Conservation (phyloP, 2,329 filamentous ascomycete species). For the Bipolaris sorokiniana region DNA sequence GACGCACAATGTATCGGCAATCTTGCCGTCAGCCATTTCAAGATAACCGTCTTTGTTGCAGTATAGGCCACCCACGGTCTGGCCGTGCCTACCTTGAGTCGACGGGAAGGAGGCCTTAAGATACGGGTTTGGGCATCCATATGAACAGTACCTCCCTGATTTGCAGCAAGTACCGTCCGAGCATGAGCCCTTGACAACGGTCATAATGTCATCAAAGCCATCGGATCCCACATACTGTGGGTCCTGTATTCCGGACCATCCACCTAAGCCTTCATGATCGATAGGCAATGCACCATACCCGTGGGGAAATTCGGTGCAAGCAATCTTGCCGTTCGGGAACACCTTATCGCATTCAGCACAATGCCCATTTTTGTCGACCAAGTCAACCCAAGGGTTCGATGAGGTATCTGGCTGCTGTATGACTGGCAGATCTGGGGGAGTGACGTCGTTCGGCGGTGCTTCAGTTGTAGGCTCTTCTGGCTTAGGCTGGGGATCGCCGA, state of each 20-base stretch:
- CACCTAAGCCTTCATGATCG: conserved; percentile 70
- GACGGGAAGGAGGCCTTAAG: conserved; percentile 90
- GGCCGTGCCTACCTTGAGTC: conserved; percentile 75
- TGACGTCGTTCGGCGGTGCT: conserved; percentile 12
- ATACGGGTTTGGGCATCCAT: conserved; percentile 89
- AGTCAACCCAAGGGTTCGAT: conserved; percentile 21
- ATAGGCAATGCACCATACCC: conserved; percentile 79
- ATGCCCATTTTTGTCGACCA: conserved; percentile 31
- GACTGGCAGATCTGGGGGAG: conserved; percentile 35
- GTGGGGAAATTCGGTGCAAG: conserved; percentile 76
- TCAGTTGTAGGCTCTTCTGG: not conserved
- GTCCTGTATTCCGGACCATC: conserved; percentile 81
- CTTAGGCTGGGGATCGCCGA: not conserved
- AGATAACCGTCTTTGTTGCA: conserved; percentile 81
- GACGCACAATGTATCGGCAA: conserved; percentile 75
- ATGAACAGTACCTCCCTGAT: conserved; percentile 78
- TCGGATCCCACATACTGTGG: conserved; percentile 40
- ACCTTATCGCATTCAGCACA: conserved; percentile 63
- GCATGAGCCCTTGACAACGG: conserved; percentile 68
- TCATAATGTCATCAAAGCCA: conserved; percentile 63
- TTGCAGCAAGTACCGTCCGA: conserved; percentile 64
- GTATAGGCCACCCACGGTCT: conserved; percentile 87
- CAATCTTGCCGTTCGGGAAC: conserved; percentile 77
- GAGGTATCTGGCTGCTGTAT: conserved; percentile 24
- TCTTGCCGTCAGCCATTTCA: conserved; percentile 65